These are phyloP conservation scores for Panellus pusillus DNA, from an alignment of 768 basidiomycete genomes.

Conservation along the genomic window DNA sequence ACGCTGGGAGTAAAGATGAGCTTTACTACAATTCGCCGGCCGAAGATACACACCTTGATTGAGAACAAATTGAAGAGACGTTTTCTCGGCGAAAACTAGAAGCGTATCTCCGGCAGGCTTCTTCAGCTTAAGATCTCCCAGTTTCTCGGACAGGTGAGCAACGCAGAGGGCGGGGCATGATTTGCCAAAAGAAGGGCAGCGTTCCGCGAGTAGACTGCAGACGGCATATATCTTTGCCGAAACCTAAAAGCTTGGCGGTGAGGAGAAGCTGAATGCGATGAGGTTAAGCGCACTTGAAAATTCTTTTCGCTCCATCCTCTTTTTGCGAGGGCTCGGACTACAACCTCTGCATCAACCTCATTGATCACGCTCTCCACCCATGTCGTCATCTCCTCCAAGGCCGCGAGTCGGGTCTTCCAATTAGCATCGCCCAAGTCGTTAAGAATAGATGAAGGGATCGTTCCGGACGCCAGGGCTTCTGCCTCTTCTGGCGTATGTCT, in stretches of 20 bases:
- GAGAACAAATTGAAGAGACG: slow-evolving; percentile 91
- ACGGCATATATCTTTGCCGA: slow-evolving; percentile 86
- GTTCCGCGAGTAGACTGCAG: slow-evolving; percentile 69
- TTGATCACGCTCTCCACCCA: slow-evolving; percentile 77
- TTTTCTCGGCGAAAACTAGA: slow-evolving; percentile 84
- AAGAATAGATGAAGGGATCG: slow-evolving; percentile 70
- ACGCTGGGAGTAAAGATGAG: slow-evolving; percentile 51
- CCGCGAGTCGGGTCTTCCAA: slow-evolving; percentile 91
- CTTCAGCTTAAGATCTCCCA: slow-evolving; percentile 95
- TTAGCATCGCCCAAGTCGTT: slow-evolving; percentile 81
- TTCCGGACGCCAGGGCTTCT: slow-evolving; percentile 69
- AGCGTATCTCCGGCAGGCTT: slow-evolving; percentile 92
- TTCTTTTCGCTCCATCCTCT: slow-evolving; percentile 99
- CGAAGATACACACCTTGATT: slow-evolving; percentile 66
- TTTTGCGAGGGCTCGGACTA: slow-evolving; percentile 85
- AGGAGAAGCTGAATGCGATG: neutral
- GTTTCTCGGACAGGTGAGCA: slow-evolving; percentile 84
- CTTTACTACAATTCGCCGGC: neutral
- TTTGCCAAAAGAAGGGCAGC: slow-evolving; percentile 80
- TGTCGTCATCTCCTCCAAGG: slow-evolving; percentile 77
- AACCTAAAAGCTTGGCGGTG: slow-evolving; percentile 52
- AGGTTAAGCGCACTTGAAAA: slow-evolving; percentile 68
- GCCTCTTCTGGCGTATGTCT: slow-evolving; percentile 92
- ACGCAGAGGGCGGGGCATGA: slow-evolving; percentile 82
- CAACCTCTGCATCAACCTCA: slow-evolving; percentile 79